Percentiles rank a stretch among this genome's conserved stretches.
phyloP scores from a whole-genome alignment of 495 filamentous ascomycete genomes.

The Lasiosphaeriaceae sp. region DNA sequence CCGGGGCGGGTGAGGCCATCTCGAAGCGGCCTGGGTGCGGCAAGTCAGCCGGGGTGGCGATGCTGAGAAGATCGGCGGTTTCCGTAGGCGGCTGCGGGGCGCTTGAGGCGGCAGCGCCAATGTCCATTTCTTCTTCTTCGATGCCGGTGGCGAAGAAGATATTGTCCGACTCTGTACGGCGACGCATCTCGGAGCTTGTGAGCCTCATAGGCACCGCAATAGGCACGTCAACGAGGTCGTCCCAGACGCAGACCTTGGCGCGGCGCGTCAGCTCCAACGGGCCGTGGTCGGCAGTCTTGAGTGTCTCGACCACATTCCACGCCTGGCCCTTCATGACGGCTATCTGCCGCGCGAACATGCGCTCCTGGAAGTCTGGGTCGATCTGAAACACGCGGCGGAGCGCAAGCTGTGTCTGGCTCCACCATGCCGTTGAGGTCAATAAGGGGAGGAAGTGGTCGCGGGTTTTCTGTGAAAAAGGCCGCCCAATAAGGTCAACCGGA shows the following conservation, averaged over 20 bases:
- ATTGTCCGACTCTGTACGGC: conserved; percentile 40
- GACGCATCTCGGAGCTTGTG: conserved; percentile 72
- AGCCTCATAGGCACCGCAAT: conserved; percentile 84
- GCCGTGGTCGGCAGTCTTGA: conserved; percentile 88
- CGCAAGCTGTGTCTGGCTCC: conserved; percentile 87
- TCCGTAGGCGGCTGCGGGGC: conserved; percentile 44
- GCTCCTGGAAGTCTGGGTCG: conserved; percentile 94
- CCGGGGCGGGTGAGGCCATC: conserved; percentile 40
- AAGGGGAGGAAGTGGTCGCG: conserved; percentile 90
- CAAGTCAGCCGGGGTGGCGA: conserved; percentile 58
- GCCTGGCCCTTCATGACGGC: conserved; percentile 99
- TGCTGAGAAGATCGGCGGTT: conserved; percentile 66
- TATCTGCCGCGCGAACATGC: conserved; percentile 95
- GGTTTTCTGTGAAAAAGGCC: conserved; percentile 91
- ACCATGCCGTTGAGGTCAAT: conserved; percentile 91
- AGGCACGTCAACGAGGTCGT: conserved; percentile 93
- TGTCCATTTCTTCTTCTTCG: conserved; percentile 87
- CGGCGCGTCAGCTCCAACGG: conserved; percentile 89
- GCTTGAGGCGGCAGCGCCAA: conserved; percentile 64
- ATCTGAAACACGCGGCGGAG: conserved; percentile 80
- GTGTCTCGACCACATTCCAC: conserved; percentile 97
- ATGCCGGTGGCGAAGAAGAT: conserved; percentile 27
- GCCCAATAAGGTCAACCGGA: conserved; percentile 91
- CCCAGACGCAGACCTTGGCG: conserved; percentile 93
- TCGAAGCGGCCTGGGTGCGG: conserved; percentile 87